Percentiles rank a stretch among this genome's conserved stretches.
Evolutionary conservation across 2,329 filamentous ascomycete genomes (phyloP).

Genomic region (Sporothrix schenckii): DNA sequence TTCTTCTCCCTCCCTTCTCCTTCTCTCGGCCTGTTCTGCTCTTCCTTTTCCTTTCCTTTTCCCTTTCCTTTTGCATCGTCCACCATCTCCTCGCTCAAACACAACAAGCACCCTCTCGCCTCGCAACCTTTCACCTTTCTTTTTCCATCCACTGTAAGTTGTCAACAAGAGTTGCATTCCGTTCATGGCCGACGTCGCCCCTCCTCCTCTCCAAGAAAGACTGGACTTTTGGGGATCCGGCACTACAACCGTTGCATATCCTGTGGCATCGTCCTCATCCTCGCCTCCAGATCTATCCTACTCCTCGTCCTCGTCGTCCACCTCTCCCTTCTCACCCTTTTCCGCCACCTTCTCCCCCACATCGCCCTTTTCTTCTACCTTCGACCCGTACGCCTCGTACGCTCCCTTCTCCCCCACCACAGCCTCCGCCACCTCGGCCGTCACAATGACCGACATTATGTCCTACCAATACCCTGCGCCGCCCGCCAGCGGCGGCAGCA

Average conservation of each 20-base stretch:
- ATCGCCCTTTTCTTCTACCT: constrained; percentile 3
- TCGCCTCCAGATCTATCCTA: constrained; percentile 24
- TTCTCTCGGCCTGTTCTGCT: neutral
- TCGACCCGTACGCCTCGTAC: constrained; percentile 10
- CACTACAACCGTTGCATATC: constrained; percentile 39
- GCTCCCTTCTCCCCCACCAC: constrained; percentile 14
- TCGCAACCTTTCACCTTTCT: constrained; percentile 8
- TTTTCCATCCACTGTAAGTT: constrained; percentile 27
- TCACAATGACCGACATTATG: constrained; percentile 51
- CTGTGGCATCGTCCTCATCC: constrained; percentile 37
- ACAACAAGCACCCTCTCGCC: neutral
- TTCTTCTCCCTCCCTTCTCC: neutral
- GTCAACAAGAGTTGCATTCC: constrained; percentile 28
- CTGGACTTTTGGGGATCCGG: constrained; percentile 42
- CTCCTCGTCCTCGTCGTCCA: constrained; percentile 23
- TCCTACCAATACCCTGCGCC: constrained; percentile 54
- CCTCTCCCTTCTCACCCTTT: constrained; percentile 20
- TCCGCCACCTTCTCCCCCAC: constrained; percentile 22
- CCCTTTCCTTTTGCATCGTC: neutral
- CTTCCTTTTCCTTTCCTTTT: neutral
- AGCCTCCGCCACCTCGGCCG: constrained; percentile 26
- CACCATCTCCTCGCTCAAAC: neutral
- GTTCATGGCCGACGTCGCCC: constrained; percentile 46
- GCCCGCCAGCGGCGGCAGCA: constrained; percentile 45
- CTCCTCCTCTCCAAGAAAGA: constrained; percentile 42